Evolutionary conservation across 306 rosid species (phyloP).

Genomic region (Gastrolobium bilobum): DNA sequence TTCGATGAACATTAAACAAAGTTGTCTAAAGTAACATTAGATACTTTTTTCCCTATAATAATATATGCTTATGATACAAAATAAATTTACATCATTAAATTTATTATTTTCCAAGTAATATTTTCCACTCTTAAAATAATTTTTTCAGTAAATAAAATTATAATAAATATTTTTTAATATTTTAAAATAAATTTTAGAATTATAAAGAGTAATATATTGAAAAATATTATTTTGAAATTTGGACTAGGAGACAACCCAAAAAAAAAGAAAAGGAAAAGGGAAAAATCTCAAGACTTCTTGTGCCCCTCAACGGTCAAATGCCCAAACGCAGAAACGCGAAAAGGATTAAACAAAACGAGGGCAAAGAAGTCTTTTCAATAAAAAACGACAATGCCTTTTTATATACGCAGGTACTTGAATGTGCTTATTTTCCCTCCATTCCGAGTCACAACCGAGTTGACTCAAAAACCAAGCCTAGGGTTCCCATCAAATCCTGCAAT

Average conservation of each 20-base stretch:
- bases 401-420: neutral
- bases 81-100: no score
- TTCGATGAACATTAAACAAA: no score
- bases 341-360: neutral
- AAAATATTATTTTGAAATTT: neutral
- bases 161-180: no score
- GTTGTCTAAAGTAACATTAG: no score
- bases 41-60: no score
- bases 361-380: neutral
- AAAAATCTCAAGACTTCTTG: neutral
- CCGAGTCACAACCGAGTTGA: neutral
- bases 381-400: no score
- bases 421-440: conserved; percentile 45
- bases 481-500: neutral
- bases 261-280: neutral
- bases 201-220: neutral
- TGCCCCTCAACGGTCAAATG: conserved; percentile 37
- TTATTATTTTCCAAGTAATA: no score
- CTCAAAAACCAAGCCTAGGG: conserved; percentile 33
- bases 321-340: neutral
- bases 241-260: neutral
- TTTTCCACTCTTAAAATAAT: no score
- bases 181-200: no score
- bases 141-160: no score
- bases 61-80: no score